These are phyloP conservation scores for Aspergillus homomorphus DNA, from an alignment of 495 filamentous ascomycete genomes.

Conservation along the genomic window DNA sequence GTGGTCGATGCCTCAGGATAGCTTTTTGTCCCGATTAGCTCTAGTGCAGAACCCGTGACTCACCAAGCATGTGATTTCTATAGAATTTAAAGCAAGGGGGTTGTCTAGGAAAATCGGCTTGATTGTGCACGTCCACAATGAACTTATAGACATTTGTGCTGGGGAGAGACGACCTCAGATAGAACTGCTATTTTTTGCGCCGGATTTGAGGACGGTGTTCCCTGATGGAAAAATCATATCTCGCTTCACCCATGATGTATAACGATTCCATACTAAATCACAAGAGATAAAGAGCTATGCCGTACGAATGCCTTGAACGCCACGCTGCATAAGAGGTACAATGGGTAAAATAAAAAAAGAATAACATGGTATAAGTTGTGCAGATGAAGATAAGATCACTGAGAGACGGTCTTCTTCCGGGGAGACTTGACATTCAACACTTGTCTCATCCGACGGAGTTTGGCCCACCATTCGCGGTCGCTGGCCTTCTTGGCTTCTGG, in stretches of 20 bases:
- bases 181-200: no score
- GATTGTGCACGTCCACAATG: no score
- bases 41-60: not conserved
- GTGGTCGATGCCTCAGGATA: not conserved
- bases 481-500: slow-evolving; percentile 38
- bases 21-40: not conserved
- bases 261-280: not conserved
- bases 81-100: no score
- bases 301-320: not conserved
- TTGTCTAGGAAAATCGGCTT: no score
- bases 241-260: not conserved
- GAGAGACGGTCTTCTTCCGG: slow-evolving; percentile 21
- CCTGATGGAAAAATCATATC: no score
- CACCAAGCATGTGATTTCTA: not conserved
- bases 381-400: slow-evolving; percentile 18
- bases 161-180: no score
- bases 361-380: not conserved
- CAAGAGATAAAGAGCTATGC: not conserved
- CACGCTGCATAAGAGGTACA: not conserved
- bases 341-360: not conserved
- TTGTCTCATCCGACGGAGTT: slow-evolving; percentile 48
- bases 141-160: no score
- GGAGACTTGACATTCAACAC: slow-evolving; percentile 44
- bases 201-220: no score
- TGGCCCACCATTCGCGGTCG: slow-evolving; percentile 53